Base-by-base conservation (phyloP, 2,329 filamentous ascomycete genomes). In the Trichoderma sp. region DNA sequence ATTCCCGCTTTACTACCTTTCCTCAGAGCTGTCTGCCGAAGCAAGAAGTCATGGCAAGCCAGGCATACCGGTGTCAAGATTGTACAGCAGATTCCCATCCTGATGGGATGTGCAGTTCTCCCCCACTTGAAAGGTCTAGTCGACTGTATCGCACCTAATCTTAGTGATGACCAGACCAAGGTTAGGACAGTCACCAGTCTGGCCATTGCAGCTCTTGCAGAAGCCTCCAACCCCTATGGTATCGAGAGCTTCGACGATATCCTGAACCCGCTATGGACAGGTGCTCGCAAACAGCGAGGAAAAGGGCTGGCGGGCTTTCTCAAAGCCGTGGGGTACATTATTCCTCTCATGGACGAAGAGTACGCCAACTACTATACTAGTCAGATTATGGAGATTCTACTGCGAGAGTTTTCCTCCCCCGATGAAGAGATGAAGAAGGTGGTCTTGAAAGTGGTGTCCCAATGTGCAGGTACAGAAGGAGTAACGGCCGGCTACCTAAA, bases 391-490 rank as follows among this genome's bases (percentile, higher is more conserved):
- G 96, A 98, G 80, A 98, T 98, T 76, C 84, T 99, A 16, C 88
- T 98, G 35, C 90, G 96, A 75, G 96, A 99, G 78, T 99, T 99
- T 77, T 92, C 94, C 7, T 97, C 95, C 0, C 96, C 96, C 0
- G 96, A 99, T 73, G 96, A 99, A 80, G 96, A 99, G 81, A 99
- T 99, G 96, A 99, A 98, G 83, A 99, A 99, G 83, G 96, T 99
- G 1, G 96, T 99, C 8, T 84, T 99, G 70, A 98, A 98, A 81
- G 96, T 99, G 33, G 90, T 99, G 19, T 97, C 94, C 21, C 96
- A 99, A 77, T 98, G 96, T 77, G 93, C 96, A 8, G 91, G 91
- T 74, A 98, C 95, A 2, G 92, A 97, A 77, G 96, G 96, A 82
- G 96, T 99, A 33, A 98, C 96, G 40, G 92, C 94, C 43, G 92